phyloP scores from a whole-genome alignment of 345 rosid species.

The Dovyalis caffra region DNA sequence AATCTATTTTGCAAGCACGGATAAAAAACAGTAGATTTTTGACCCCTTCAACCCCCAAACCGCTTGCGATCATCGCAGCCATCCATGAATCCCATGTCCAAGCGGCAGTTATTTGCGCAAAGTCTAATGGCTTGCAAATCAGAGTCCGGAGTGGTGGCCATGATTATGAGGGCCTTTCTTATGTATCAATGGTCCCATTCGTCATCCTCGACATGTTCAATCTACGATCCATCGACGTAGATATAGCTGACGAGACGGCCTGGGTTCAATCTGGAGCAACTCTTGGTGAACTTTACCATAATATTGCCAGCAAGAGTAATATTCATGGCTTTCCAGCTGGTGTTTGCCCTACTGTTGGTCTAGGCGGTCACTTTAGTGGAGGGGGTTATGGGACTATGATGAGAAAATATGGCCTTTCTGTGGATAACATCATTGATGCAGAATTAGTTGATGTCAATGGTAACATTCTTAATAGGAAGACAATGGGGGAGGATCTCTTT shows the following conservation, averaged over 20 bases:
- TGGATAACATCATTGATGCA: background rate
- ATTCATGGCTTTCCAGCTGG: constrained; percentile 7
- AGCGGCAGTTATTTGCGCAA: constrained; percentile 10
- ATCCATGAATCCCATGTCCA: constrained; percentile 9
- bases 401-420: constrained; percentile 4
- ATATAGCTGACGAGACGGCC: background rate
- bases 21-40: background rate
- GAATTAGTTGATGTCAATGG: constrained; percentile 2
- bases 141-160: constrained; percentile 12
- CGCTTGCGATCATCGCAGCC: constrained; percentile 4
- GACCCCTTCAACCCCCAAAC: background rate
- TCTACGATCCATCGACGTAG: background rate
- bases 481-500: constrained; percentile 6
- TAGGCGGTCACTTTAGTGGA: constrained; percentile 3
- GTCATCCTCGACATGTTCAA: background rate
- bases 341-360: background rate
- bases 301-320: background rate
- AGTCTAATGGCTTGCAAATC: background rate
- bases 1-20: background rate
- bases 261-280: constrained; percentile 3
- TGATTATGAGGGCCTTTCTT: constrained; percentile 8
- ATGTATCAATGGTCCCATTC: background rate
- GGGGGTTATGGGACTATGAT: constrained; percentile 1
- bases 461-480: background rate
- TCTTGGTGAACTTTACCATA: background rate